Conservation (phyloP, 768 basidiomycete species). For the Lyophyllum atratum region DNA sequence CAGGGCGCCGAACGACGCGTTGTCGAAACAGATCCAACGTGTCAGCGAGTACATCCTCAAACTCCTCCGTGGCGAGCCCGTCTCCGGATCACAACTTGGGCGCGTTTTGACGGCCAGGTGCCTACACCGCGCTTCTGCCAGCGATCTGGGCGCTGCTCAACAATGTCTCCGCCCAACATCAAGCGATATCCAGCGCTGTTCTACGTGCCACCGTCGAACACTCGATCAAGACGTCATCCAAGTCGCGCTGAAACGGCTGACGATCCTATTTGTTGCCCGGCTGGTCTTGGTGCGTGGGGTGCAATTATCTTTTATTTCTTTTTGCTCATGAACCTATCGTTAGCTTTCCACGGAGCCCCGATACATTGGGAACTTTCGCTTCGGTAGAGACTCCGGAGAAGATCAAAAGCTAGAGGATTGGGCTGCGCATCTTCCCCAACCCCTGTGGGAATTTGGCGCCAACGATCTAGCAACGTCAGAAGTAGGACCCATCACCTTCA, state of each 20-base stretch:
- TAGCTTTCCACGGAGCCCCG: conserved; percentile 63
- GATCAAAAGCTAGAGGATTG: conserved; percentile 54
- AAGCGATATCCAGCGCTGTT: conserved; percentile 34
- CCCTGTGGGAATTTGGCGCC: conserved; percentile 81
- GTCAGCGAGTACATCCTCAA: conserved; percentile 64
- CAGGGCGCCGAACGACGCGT: conserved; percentile 16
- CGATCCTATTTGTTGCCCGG: conserved; percentile 75
- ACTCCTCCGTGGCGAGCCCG: conserved; percentile 54
- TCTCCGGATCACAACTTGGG: conserved; percentile 43
- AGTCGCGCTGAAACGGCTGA: conserved; percentile 65
- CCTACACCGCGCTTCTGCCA: conserved; percentile 72
- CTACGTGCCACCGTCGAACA: conserved; percentile 66
- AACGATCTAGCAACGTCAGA: conserved; percentile 59
- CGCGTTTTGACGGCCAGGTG: conserved; percentile 52
- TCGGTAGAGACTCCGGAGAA: conserved; percentile 28
- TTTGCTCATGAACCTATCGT: background rate
- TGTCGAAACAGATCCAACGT: conserved; percentile 43
- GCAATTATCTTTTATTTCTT: conserved; percentile 7
- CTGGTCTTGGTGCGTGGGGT: conserved; percentile 60
- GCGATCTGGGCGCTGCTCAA: conserved; percentile 78
- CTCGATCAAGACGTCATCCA: conserved; percentile 56
- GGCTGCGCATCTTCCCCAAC: conserved; percentile 75
- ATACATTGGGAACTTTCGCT: conserved; percentile 51
- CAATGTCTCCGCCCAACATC: conserved; percentile 29
- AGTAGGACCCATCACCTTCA: conserved; percentile 39